Evolutionary conservation across 2,329 filamentous ascomycete genomes (phyloP).

Genomic region (Xylariomycetidae sp.): DNA sequence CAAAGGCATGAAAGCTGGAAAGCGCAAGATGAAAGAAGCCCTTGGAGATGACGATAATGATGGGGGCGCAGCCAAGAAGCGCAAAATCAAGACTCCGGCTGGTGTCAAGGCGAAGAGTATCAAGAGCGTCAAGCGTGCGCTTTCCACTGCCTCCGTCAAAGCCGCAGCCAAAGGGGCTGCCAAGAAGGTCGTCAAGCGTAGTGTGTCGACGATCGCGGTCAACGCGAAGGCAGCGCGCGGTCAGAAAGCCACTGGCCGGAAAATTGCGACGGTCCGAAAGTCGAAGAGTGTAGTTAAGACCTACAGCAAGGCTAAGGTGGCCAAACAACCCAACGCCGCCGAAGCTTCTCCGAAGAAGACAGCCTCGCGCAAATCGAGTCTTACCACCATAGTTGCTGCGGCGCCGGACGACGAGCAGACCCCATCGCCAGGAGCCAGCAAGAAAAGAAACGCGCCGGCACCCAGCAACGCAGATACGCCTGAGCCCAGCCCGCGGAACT

Average conservation of each 20-base stretch:
- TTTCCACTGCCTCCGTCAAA: conserved; percentile 27
- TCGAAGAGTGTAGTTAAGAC: conserved; percentile 24
- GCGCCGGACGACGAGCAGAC: conserved; percentile 8
- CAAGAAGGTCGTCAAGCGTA: conserved; percentile 32
- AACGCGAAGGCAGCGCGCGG: conserved; percentile 26
- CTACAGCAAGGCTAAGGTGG: conserved; percentile 22
- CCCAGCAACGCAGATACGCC: conserved; percentile 6
- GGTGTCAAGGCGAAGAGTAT: conserved; percentile 27
- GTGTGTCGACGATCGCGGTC: conserved; percentile 32
- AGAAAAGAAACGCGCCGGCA: no score
- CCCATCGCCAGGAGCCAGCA: conserved; percentile 3
- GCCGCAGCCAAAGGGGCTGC: conserved; percentile 29
- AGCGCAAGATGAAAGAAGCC: conserved; percentile 51
- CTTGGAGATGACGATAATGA: conserved; percentile 33
- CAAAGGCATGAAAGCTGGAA: conserved; percentile 38
- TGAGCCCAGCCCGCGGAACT: conserved; percentile 10
- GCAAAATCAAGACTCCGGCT: conserved; percentile 37
- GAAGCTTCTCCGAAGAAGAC: conserved; percentile 15
- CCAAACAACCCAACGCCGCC: conserved; percentile 11
- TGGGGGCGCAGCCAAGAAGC: conserved; percentile 33
- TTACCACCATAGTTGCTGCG: conserved; percentile 19
- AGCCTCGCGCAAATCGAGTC: conserved; percentile 12
- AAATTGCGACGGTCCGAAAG: conserved; percentile 20
- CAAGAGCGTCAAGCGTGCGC: conserved; percentile 15
- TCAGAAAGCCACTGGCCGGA: conserved; percentile 16